Evolutionary conservation across 768 basidiomycete species (phyloP).

Genomic region (Boletus speciosus): DNA sequence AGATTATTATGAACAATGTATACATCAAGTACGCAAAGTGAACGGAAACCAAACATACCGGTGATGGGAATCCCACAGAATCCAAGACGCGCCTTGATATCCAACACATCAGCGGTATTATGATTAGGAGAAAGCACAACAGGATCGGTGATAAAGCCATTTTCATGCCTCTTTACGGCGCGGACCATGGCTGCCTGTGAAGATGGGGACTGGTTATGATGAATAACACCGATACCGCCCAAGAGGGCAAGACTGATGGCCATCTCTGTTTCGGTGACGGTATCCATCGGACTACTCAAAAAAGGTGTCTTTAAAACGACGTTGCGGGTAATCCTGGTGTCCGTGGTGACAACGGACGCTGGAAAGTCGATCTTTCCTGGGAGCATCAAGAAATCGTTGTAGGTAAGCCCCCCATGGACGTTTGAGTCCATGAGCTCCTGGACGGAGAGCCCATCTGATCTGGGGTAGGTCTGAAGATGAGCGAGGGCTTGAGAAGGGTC

Average conservation of each 20-base stretch:
- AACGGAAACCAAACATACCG: constrained; percentile 52
- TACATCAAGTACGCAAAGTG: constrained; percentile 41
- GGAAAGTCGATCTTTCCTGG: constrained; percentile 96
- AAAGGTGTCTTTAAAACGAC: constrained; percentile 93
- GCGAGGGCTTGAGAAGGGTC: constrained; percentile 71
- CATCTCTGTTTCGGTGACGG: constrained; percentile 94
- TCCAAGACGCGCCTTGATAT: constrained; percentile 87
- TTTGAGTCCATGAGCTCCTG: constrained; percentile 84
- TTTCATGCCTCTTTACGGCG: constrained; percentile 97
- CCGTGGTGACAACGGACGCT: constrained; percentile 73
- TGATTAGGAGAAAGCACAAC: constrained; percentile 79
- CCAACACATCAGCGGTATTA: constrained; percentile 83
- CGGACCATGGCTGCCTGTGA: constrained; percentile 96
- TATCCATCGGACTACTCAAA: constrained; percentile 99
- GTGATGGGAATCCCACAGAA: constrained; percentile 98
- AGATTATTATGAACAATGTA: constrained; percentile 55
- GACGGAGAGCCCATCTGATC: constrained; percentile 80
- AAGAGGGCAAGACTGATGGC: constrained; percentile 91
- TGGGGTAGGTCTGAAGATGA: constrained; percentile 66
- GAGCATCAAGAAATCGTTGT: constrained; percentile 94
- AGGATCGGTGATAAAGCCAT: constrained; percentile 96
- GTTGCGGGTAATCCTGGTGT: constrained; percentile 87
- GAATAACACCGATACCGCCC: constrained; percentile 97
- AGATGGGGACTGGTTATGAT: constrained; percentile 86
- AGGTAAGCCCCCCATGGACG: constrained; percentile 88